Percentiles rank a stretch among this genome's conserved stretches.
Conservation (phyloP, 495 filamentous ascomycete species). For the Bacidia rubella region DNA sequence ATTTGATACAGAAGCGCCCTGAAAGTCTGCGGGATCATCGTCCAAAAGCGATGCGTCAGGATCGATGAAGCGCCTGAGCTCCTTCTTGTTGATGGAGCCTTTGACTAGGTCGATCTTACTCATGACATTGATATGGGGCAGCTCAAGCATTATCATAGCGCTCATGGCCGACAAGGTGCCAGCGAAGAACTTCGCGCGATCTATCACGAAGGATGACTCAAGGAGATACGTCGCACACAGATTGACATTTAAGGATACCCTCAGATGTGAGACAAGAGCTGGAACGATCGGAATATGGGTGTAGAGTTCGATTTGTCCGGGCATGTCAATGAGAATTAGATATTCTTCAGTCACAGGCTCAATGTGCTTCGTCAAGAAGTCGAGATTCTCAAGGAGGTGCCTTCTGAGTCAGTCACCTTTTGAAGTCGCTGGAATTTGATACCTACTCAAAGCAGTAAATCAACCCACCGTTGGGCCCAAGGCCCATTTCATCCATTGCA, state of each 20-base stretch:
- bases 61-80: constrained; percentile 75
- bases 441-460: constrained; percentile 89
- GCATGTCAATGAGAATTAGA: constrained; percentile 95
- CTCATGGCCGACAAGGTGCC: constrained; percentile 94
- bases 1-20: constrained; percentile 13
- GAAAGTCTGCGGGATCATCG: constrained; percentile 46
- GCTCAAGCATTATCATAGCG: constrained; percentile 94
- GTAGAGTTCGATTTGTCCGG: constrained; percentile 97
- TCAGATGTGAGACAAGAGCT: constrained; percentile 65
- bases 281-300: constrained; percentile 91
- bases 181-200: constrained; percentile 92
- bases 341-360: constrained; percentile 87
- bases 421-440: neutral
- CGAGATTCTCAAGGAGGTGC: constrained; percentile 86
- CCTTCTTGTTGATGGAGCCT: constrained; percentile 64
- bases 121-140: constrained; percentile 88
- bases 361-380: constrained; percentile 79
- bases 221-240: constrained; percentile 93
- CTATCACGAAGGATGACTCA: constrained; percentile 86
- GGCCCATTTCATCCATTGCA: constrained; percentile 92
- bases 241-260: constrained; percentile 72
- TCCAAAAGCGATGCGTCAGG: constrained; percentile 68
- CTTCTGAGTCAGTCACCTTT: constrained; percentile 12
- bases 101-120: constrained; percentile 95
- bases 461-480: constrained; percentile 89